Conservation (phyloP, 169 alveolate genomes). For the Nephromyces sp. region DNA sequence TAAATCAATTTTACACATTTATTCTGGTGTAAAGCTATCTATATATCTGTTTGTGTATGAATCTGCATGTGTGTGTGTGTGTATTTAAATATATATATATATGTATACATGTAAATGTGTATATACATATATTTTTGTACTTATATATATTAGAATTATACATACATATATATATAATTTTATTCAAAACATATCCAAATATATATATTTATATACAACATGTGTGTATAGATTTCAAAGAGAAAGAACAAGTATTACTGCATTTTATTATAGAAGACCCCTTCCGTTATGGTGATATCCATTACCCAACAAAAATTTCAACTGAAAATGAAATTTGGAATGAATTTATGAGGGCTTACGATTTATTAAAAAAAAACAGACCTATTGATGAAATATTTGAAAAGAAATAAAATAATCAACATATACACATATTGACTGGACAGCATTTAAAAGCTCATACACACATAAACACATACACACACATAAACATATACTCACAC, state of each 20-base stretch:
- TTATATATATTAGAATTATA: too few species aligned
- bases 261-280: background rate
- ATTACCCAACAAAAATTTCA: background rate
- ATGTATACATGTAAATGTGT: background rate
- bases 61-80: background rate
- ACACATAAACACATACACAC: too few species aligned
- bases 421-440: too few species aligned
- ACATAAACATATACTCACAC: too few species aligned
- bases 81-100: background rate
- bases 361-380: background rate
- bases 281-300: background rate
- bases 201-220: too few species aligned
- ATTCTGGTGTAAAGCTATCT: background rate
- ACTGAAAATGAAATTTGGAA: background rate
- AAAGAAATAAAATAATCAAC: background rate
- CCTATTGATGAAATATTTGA: background rate
- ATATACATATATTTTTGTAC: background rate
- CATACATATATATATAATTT: too few species aligned
- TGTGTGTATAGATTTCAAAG: too few species aligned
- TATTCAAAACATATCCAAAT: too few species aligned
- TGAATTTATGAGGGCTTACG: background rate
- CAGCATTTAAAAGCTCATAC: too few species aligned
- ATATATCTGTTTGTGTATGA: background rate
- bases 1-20: background rate
- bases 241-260: too few species aligned